phyloP scores from a whole-genome alignment of 2,329 filamentous ascomycete genomes.

The Sclerotiophoma versabilis region DNA sequence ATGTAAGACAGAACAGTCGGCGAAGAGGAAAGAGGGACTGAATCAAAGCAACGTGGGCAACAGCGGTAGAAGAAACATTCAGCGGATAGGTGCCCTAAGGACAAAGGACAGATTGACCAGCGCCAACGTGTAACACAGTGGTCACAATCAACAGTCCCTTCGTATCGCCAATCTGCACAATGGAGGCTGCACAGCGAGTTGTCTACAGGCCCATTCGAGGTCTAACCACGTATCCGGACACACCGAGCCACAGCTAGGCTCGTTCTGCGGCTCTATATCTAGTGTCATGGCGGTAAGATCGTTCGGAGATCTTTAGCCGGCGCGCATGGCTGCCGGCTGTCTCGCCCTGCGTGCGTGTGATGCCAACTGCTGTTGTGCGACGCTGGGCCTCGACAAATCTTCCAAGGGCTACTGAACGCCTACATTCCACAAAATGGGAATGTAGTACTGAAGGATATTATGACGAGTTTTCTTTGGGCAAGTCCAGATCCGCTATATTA shows the following conservation, averaged over 20 bases:
- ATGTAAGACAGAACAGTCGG: not conserved
- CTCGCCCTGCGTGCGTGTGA: constrained; percentile 12
- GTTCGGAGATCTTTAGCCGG: constrained; percentile 4
- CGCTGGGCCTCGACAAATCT: constrained; percentile 16
- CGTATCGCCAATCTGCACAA: constrained; percentile 1
- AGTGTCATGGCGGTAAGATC: constrained; percentile 4
- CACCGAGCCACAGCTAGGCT: not conserved
- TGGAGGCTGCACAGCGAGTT: not conserved
- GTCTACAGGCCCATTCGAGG: not conserved
- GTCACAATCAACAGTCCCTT: not conserved
- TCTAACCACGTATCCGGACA: not conserved
- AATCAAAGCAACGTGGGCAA: not conserved
- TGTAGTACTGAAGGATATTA: constrained; percentile 2
- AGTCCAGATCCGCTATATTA: constrained; percentile 6
- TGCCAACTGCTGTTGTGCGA: constrained; percentile 20
- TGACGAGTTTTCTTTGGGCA: not conserved
- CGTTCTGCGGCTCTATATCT: not conserved
- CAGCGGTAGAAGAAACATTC: not conserved
- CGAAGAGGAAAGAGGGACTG: not conserved
- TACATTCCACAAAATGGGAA: constrained; percentile 13
- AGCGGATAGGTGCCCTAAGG: not conserved
- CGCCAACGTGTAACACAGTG: constrained; percentile 6
- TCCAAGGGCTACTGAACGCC: constrained; percentile 7
- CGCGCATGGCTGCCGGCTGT: constrained; percentile 11
- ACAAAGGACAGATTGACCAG: not conserved